Evolutionary conservation across 441 rosid genomes (phyloP), one percentile per base, ranked within the genome.

Genomic region (Mallotus repandus): DNA sequence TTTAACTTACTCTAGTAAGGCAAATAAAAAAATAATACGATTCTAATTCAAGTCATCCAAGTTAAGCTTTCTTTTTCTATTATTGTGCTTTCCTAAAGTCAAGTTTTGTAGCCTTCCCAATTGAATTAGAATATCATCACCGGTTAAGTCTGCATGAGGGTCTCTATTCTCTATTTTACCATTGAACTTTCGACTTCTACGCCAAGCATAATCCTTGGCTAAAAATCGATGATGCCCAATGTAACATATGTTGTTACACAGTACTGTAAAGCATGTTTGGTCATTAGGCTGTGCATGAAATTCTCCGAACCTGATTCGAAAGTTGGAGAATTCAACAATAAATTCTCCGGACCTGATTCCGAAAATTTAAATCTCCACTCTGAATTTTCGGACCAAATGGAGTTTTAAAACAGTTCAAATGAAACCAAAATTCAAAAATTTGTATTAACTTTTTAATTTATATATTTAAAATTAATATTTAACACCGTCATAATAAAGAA

Each of bases 181-280:
- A 15, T 74, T 22, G 41, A 74, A 74, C 2, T 16, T 9, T 1
- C 7, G 32, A 12, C 71, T 9, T 4, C 6, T 13, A 8, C 59
- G 5, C 55, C 53, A 59, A 1, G 1, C 15, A 46, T 79, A 73
- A 45, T 54, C 21, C 2, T 1, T 18, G 0, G 14, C 19, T 21
- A 77, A 64, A 12, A 68, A 73, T 0, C 50, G 9, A 48, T 55
- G 29, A 52, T 70, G 75, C 19, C 76, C 80, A 50, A 77, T 63
- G 18, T 22, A 70, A 22, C 71, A 38, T 1, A 7, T 9, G 2
- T 79, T 79, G 5, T 55, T 4, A 10, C 56, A 15, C 0, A 56
- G 6, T n/a, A 10, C 13, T 13, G 0, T 1, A 0, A 57, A 46
- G 9, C 21, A n/a, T 1, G 68, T 66, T 2, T 66, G 19, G 2